Evolutionary conservation across 257 asterid genomes (phyloP), one percentile per base, ranked within the genome.

Genomic region (Anisodus tanguticus): DNA sequence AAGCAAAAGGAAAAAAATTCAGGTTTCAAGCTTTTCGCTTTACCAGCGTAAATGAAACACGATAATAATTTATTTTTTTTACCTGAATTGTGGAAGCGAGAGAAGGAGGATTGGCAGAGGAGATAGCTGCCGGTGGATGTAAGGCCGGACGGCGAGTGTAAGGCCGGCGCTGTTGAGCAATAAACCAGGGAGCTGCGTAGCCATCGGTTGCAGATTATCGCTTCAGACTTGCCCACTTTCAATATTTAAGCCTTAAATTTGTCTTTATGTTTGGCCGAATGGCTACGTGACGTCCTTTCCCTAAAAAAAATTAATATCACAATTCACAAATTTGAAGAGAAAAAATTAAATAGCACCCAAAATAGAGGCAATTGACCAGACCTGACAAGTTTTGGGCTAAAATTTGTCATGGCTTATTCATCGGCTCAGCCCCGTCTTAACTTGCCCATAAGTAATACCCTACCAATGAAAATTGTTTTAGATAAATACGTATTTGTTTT

Each of bases 41-140:
- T 72, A 54, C 16, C 63, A 22, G 9, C 41, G 9, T 26, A 76
- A 55, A 26, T 43, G 41, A 45, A 64, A 6, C 41, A 16, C 16
- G 17, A n/a, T 8, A 53, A 39, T 60, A 4, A 39, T 58, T 3
- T 26, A 11, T n/a, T 5, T 15, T 1, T 59, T 8, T 13, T 31
- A 77, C 98, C 97, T 95, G 97, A 79, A 92, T 88, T 67, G 87
- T 86, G 83, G 98, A 91, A 60, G 97, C 80, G 67, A 90, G 84
- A 53, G 93, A 72, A 66, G 94, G 87, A 85, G 90, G 87, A 49
- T 83, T 88, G 15, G 88, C 89, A 15, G 93, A 85, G 68, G 91
- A 63, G 49, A 84, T 71, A 54, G 90, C 66, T n/a, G 91, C 83
- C n/a, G 88, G 82, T 15, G 90, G 81, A 2, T 91, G 64, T 31